Base-by-base conservation (phyloP, 2,329 filamentous ascomycete species). In the Dryadomyces quercivorus region DNA sequence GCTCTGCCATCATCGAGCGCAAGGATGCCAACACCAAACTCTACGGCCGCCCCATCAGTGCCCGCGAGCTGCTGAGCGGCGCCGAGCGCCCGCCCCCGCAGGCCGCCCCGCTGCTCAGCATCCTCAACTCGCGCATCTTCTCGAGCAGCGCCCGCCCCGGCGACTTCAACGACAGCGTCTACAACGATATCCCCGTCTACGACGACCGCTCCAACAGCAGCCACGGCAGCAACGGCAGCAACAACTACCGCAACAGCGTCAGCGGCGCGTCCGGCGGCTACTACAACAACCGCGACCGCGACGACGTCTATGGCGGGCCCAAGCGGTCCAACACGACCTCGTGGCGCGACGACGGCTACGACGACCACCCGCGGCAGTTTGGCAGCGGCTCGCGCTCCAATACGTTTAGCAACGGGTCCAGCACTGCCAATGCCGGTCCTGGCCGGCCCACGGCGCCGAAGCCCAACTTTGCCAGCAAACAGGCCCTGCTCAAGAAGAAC, bases 21-120 rank as follows among this genome's bases (percentile, higher is more conserved):
- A 86, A 90, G 71, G 93, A 98, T 70, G 93, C 93, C 62, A 98
- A 98, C 66, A 87, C 95, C 72, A 95, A 95, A 72, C 79, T 98
- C 58, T 98, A 98, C 69, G 88, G 88, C 58, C 81, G 85, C 56
- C 82, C 86, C 58, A 80, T 88, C 68, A 90, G 88, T 9, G 93
- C 93, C 15, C 75, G 77, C 59, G 86, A 95, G 66, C 80, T 98
- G 47, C 80, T 98, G 42, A 81, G 80, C 55, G 93, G 93, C 38
- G 76, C 78, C 38, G 80, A 97, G 43, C 78, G 82, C 45, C 81
- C 90, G 1, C 92, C 93, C 1, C 81, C 86, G 0, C 85, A 88
- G 56, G 88, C 93, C 2, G 86, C 87, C 47, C 87, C 92, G 13
- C 79, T 98, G 51, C 86, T 95, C 79, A 78, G 77, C 59, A 80